Conservation (phyloP, 805 yeast species). For the Komagataella kurtzmanii region DNA sequence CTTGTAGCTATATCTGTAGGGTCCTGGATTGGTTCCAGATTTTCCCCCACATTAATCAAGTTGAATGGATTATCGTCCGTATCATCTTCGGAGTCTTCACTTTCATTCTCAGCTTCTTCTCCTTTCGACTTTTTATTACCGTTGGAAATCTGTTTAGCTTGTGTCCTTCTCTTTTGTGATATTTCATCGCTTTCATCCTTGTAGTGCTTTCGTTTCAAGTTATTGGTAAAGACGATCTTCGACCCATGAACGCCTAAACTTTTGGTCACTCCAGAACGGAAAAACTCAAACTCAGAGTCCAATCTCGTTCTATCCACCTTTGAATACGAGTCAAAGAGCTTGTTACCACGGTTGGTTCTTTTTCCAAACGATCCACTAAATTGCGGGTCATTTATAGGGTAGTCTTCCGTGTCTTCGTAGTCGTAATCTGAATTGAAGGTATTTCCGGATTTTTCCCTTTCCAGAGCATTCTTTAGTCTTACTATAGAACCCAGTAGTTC, state of each 20-base stretch:
- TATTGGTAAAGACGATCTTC: not conserved
- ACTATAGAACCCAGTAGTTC: not conserved
- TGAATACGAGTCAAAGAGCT: not conserved
- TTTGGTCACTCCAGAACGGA: not conserved
- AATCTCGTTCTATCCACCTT: not conserved
- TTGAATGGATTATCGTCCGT: not conserved
- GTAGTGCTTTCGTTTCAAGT: not conserved
- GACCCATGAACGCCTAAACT: not conserved
- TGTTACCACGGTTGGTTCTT: not conserved
- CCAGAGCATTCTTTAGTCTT: not conserved
- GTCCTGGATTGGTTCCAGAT: conserved; percentile 67
- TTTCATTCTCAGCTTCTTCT: not conserved
- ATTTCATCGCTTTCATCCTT: not conserved
- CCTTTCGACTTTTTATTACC: not conserved
- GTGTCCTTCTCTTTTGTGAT: not conserved
- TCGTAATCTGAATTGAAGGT: not conserved
- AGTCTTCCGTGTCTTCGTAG: not conserved
- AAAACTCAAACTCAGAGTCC: not conserved
- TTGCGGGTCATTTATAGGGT: not conserved
- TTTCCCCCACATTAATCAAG: conserved; percentile 22
- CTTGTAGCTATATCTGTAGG: conserved; percentile 71
- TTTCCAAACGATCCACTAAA: not conserved
- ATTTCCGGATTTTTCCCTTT: not conserved
- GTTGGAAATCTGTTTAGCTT: not conserved
- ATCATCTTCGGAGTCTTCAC: not conserved